phyloP scores from a whole-genome alignment of 305 asterid genomes.

The Plantago rigida region DNA sequence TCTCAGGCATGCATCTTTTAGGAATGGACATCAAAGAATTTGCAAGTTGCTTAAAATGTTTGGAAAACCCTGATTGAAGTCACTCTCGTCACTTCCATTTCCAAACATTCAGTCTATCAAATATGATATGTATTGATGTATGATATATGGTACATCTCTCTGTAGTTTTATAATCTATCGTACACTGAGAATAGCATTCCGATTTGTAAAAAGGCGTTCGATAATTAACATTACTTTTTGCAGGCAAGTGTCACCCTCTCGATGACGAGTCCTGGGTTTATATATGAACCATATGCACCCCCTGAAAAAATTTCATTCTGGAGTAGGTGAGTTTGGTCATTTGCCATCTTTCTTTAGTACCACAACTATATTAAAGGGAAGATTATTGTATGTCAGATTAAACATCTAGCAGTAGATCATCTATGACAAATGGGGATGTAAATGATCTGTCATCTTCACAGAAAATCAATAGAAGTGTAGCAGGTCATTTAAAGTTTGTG shows the following conservation, averaged over 20 bases:
- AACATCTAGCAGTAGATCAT: conserved; percentile 9
- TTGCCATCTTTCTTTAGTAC: conserved; percentile 7
- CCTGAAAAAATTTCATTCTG: conserved; percentile 62
- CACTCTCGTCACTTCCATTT: neutral
- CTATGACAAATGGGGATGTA: neutral
- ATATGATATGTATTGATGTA: conserved; percentile 9
- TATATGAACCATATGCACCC: conserved; percentile 77
- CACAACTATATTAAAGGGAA: neutral
- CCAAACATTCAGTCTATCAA: conserved; percentile 7
- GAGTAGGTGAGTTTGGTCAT: conserved; percentile 48
- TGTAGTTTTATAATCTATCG: neutral
- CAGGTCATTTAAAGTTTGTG: neutral
- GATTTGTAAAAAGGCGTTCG: neutral
- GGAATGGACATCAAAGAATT: too few relatives aligned
- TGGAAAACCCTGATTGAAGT: too few relatives aligned
- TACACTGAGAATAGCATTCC: neutral
- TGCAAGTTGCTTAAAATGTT: too few relatives aligned
- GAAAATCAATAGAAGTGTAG: neutral
- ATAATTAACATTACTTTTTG: conserved; percentile 27
- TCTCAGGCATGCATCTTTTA: too few relatives aligned
- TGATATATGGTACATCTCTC: conserved; percentile 1
- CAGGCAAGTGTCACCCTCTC: conserved; percentile 63
- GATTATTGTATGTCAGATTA: neutral
- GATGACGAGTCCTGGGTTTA: conserved; percentile 70
- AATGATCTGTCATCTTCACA: neutral